phyloP scores from a whole-genome alignment of 805 yeast genomes.

The Wickerhamiella azyma region DNA sequence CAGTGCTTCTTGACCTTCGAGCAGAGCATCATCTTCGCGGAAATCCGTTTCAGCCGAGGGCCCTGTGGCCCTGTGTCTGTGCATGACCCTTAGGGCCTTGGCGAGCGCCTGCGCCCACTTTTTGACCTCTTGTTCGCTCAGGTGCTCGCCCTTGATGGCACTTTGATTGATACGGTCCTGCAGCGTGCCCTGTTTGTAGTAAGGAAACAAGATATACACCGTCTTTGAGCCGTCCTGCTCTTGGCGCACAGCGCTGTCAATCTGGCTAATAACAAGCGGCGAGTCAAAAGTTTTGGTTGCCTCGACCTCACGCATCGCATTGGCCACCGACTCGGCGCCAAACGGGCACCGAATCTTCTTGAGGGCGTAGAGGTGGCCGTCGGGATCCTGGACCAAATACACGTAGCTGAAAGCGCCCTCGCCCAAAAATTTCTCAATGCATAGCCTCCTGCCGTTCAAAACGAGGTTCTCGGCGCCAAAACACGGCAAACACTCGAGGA shows the following conservation, averaged over 20 bases:
- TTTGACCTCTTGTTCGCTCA: constrained; percentile 53
- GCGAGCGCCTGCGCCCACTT: constrained; percentile 53
- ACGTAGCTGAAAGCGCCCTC: constrained; percentile 87
- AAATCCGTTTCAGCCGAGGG: constrained; percentile 27
- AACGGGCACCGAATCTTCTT: constrained; percentile 81
- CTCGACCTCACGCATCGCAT: constrained; percentile 66
- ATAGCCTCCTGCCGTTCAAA: constrained; percentile 49
- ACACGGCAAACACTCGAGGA: constrained; percentile 4
- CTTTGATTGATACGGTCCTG: constrained; percentile 66
- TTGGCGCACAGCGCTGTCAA: constrained; percentile 59
- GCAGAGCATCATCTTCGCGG: constrained; percentile 19
- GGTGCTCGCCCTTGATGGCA: constrained; percentile 38
- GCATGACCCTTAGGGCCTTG: constrained; percentile 65
- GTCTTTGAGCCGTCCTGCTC: constrained; percentile 71
- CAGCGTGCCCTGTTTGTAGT: constrained; percentile 54
- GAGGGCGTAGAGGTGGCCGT: constrained; percentile 47
- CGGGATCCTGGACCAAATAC: constrained; percentile 48
- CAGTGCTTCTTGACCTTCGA: constrained; percentile 27
- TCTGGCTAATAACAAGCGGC: constrained; percentile 51
- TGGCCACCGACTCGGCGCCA: constrained; percentile 60
- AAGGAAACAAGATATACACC: constrained; percentile 69
- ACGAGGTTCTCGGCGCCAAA: constrained; percentile 5
- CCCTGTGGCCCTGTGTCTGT: constrained; percentile 34
- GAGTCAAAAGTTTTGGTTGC: constrained; percentile 54
- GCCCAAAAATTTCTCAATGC: constrained; percentile 59